Conservation (phyloP, 129 eudicot genomes). For the Escallonia herrerae region DNA sequence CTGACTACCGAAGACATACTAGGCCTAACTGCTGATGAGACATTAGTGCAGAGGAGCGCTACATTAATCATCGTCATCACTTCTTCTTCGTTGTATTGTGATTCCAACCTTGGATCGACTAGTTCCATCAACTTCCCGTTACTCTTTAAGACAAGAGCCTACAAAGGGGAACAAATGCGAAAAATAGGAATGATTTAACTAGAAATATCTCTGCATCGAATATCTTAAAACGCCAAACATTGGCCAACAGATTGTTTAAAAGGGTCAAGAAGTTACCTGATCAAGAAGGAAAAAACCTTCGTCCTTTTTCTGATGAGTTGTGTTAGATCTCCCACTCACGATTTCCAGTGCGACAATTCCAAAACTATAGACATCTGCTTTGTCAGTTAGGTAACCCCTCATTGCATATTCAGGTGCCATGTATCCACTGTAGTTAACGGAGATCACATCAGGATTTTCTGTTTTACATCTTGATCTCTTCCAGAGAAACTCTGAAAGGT, state of each 20-base stretch:
- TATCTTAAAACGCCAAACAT: too few relatives aligned
- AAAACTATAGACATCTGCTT: conserved; percentile 62
- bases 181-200: neutral
- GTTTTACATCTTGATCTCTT: neutral
- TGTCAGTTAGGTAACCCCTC: conserved; percentile 44
- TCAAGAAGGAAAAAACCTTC: conserved; percentile 35
- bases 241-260: too few relatives aligned
- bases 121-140: conserved; percentile 27
- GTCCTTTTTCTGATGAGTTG: conserved; percentile 18
- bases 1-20: conserved; percentile 39
- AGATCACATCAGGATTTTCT: neutral
- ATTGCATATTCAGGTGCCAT: conserved; percentile 68
- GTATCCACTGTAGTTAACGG: conserved; percentile 34
- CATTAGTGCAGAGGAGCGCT: conserved; percentile 26
- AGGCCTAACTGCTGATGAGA: conserved; percentile 28
- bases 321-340: conserved; percentile 43
- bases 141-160: conserved; percentile 32
- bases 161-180: neutral
- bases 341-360: conserved; percentile 47
- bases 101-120: conserved; percentile 32
- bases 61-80: conserved; percentile 13
- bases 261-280: conserved; percentile 25
- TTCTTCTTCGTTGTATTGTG: conserved; percentile 24
- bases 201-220: too few relatives aligned
- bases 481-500: neutral